Base-by-base conservation (phyloP, 176 grass and related monocot species). In the Oryza brachyantha region DNA sequence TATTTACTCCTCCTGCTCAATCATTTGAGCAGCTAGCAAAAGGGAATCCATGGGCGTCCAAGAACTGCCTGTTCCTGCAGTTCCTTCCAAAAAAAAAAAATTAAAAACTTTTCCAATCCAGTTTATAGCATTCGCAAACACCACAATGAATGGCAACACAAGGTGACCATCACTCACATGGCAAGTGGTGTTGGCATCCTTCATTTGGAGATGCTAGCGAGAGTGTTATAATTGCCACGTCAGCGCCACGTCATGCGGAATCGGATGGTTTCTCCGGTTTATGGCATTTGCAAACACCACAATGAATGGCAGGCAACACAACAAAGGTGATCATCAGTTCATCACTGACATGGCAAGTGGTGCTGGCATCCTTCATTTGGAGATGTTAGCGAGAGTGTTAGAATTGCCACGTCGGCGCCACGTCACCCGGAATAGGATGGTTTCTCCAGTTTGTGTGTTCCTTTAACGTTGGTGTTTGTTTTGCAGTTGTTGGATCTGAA, bases 401-500 rank as follows among this genome's bases (percentile, higher is more conserved):
- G 31, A 52, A 52, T 52, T 12, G 17, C 73, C 59, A 77, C 40
- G 60, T 22, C 35, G 29, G 13, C 8, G 36, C 60, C 69, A 80
- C 26, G 78, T 75, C 39, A 60, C 37, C 22, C 34, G 54, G n/a
- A 14, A 9, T 8, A 8, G 3, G 8, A 11, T 42, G 84, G 71
- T 2, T 8, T 11, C 64, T 12, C 16, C 27, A 10, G 2, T 13
- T 29, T 66, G 31, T 17, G 81, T 63, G 71, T 75, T 55, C 55
- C 16, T 64, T 3, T 84, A 76, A 73, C 41, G 3, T 22, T n/a
- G 50, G 19, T 58, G 55, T 80, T 81, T 76, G 62, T 57, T 84
- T 81, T 55, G 35, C 24, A 64, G 86, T 71, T 66, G 81, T 84
- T 88, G 70, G 86, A 81, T 88, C 81, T 88, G 40, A 79, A 69